Evolutionary conservation across 345 rosid genomes (phyloP), one percentile per base, ranked within the genome.

Genomic region (Combretum micranthum): DNA sequence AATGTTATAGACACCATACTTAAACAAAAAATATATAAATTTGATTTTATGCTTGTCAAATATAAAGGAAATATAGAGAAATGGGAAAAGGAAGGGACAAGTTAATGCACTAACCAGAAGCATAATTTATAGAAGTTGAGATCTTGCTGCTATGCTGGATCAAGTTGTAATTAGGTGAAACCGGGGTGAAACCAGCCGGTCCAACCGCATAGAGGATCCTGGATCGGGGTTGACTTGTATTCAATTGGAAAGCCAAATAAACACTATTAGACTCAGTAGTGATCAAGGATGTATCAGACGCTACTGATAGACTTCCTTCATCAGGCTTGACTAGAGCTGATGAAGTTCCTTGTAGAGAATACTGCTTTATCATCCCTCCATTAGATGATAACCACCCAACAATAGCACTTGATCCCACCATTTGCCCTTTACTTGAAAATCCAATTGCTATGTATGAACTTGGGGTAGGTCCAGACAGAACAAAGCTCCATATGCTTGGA

Each of bases 401-500:
- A 60, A 88, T 47, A 0, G 98, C 95, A 49, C 90, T 88, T 0
- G 90, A 75, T 19, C 96, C 90, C 14, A 72, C 72, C 98, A 91
- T 91, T 22, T 4, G 4, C 1, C 84, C 88, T 54, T 53, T 54
- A 61, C 60, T 61, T 4, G 98, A 91, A 68, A 91, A 91, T 45
- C 96, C 98, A 44, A 88, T 78, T 3, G 75, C 98, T 11, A 86
- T 47, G 60, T 43, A 88, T 10, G 78, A 57, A 46, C 63, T 69
- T 4, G 76, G 19, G 43, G 68, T 72, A 0, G 84, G 90, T 0
- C 87, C 71, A 12, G 96, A 91, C 2, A 87, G 75, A n/a, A 87
- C 78, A 57, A 87, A 91, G 61, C 77, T 91, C 98, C 98, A 91
- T 47, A 73, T 32, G 48, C 72, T 64, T 1, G 76, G 2, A 0